phyloP scores from a whole-genome alignment of 306 rosid genomes.

The Acacia crassicarpa region DNA sequence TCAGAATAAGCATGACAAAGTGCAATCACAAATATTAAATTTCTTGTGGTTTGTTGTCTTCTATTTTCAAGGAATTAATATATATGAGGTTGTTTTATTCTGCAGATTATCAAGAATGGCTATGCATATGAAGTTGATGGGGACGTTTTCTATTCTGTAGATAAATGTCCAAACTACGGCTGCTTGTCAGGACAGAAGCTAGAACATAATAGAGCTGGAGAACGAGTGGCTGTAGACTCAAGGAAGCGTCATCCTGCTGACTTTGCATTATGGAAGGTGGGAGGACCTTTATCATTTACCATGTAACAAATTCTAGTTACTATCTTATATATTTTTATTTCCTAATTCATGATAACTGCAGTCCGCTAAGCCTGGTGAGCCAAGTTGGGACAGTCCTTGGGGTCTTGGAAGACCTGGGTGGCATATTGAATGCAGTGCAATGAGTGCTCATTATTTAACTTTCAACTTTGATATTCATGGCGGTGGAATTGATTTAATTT shows the following conservation, averaged over 20 bases:
- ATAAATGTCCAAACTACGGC: slow-evolving; percentile 74
- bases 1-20: slow-evolving; percentile 7
- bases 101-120: slow-evolving; percentile 79
- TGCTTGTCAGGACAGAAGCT: slow-evolving; percentile 78
- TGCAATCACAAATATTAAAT: not conserved
- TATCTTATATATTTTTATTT: slow-evolving; percentile 20
- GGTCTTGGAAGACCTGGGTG: slow-evolving; percentile 98
- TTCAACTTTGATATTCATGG: slow-evolving; percentile 93
- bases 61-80: slow-evolving; percentile 24
- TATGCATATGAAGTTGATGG: slow-evolving; percentile 79
- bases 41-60: slow-evolving; percentile 9
- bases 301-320: slow-evolving; percentile 1
- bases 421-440: slow-evolving; percentile 99
- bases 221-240: slow-evolving; percentile 84
- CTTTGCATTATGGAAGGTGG: slow-evolving; percentile 97
- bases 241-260: slow-evolving; percentile 88
- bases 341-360: slow-evolving; percentile 42
- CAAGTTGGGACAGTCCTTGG: slow-evolving; percentile 99
- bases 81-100: slow-evolving; percentile 12
- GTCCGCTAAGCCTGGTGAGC: slow-evolving; percentile 94
- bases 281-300: slow-evolving; percentile 25
- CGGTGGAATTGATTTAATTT: slow-evolving; percentile 96
- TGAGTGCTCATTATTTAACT: slow-evolving; percentile 88
- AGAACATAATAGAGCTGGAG: slow-evolving; percentile 88
- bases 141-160: slow-evolving; percentile 90